Conservation (phyloP, 2,329 filamentous ascomycete species). For the Colletotrichum gloeosporioides region DNA sequence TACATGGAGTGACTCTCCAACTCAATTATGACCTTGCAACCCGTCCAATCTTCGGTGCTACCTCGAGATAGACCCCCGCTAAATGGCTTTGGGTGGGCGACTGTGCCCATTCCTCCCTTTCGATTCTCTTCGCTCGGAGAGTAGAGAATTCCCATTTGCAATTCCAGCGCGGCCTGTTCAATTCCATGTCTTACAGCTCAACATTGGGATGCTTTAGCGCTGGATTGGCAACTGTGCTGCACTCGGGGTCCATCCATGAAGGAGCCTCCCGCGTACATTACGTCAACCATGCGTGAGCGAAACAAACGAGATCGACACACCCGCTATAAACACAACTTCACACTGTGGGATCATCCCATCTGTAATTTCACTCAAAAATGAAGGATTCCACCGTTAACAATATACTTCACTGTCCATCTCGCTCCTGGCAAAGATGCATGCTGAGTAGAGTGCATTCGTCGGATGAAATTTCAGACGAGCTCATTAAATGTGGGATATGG, state of each 20-base stretch:
- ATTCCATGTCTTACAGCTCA: background rate
- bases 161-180: background rate
- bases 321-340: background rate
- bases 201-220: background rate
- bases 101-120: background rate
- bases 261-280: background rate
- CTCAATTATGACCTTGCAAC: background rate
- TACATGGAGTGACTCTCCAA: background rate
- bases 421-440: background rate
- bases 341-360: background rate
- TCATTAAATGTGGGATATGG: background rate
- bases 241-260: background rate
- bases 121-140: background rate
- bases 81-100: background rate
- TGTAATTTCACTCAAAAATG: background rate
- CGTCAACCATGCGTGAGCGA: background rate
- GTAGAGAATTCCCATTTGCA: background rate
- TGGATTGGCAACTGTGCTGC: background rate
- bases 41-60: slow-evolving; percentile 12
- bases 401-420: background rate
- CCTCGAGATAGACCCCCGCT: background rate
- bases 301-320: background rate
- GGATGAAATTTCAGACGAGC: background rate
- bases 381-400: background rate
- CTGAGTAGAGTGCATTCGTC: background rate